Base-by-base conservation (phyloP, 768 basidiomycete species). In the Boletus tylopilopsis region DNA sequence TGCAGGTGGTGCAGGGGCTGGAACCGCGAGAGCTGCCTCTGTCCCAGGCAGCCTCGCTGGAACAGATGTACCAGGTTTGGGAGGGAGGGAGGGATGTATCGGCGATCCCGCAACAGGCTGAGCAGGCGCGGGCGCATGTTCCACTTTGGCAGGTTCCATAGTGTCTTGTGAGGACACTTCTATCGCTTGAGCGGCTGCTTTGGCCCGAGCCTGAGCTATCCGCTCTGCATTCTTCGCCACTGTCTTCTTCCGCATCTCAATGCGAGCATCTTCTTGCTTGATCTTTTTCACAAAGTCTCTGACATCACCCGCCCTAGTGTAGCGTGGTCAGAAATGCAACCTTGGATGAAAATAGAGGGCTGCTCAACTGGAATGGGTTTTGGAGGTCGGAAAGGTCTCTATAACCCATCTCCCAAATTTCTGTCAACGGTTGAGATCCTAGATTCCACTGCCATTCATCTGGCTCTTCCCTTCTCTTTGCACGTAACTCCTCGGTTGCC, bases 341-440 rank as follows among this genome's bases (percentile, higher is more conserved):
- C 9, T 11, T 6, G 42, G 40, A 40, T 34, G 23, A 38, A 58
- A 42, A 57, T 23, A 13, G 15, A 45, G 11, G n/a, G 16, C 18
- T 55, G 70, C 77, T 64, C 59, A 69, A 87, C 88, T 77, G 78
- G 75, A 84, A 84, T 11, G 81, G 81, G 49, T 73, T 77, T 61
- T 85, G 73, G 23, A 90, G 64, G 64, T 90, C 85, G 10, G 58
- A 46, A 47, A 87, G 60, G 42, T 80, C 79, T 53, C 80, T 72
- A 60, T 85, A 90, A 15, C 90, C 89, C 82, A 87, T 81, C 49
- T 82, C 79, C 90, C 90, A 93, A 24, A 90, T 85, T 53, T 90
- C 87, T 3, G 86, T 87, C 62, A 91, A 67, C 1, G 85, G 73
- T 50, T 79, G 79, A 36, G 83, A 85, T 7, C 90, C 90, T 42